phyloP scores from a whole-genome alignment of 805 yeast genomes.

The Candida verbasci region DNA sequence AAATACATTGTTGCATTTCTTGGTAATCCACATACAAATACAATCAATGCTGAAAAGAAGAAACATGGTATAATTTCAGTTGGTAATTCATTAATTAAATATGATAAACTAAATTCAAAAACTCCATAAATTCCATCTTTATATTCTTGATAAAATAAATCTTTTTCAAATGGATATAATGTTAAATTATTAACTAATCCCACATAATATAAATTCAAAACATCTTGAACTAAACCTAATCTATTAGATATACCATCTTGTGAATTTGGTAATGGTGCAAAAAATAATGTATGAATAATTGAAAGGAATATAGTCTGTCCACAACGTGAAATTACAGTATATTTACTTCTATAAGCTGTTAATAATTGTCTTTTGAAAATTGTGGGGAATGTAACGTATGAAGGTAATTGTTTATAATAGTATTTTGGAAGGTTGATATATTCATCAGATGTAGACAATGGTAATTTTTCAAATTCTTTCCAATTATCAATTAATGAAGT shows the following conservation, averaged over 20 bases:
- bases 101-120: conserved; percentile 56
- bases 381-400: conserved; percentile 23
- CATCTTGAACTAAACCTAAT: conserved; percentile 72
- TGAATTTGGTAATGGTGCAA: conserved; percentile 37
- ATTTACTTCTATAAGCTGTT: conserved; percentile 38
- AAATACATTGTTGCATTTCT: conserved; percentile 65
- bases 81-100: conserved; percentile 62
- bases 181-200: conserved; percentile 79
- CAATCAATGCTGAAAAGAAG: conserved; percentile 57
- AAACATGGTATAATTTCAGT: conserved; percentile 58
- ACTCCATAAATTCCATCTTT: conserved; percentile 68
- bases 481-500: conserved; percentile 23
- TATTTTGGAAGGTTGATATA: conserved; percentile 41
- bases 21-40: conserved; percentile 71
- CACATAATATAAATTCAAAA: conserved; percentile 65
- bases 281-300: conserved; percentile 61
- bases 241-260: conserved; percentile 58
- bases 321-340: conserved; percentile 59
- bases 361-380: conserved; percentile 29
- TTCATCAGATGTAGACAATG: conserved; percentile 22
- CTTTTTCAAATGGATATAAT: conserved; percentile 68
- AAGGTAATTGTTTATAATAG: conserved; percentile 22
- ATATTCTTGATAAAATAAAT: conserved; percentile 74
- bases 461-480: conserved; percentile 17
- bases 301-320: conserved; percentile 64